Evolutionary conservation across 2,329 filamentous ascomycete genomes (phyloP), one percentile per base, ranked within the genome.

Genomic region (Gliomastix tumulicola): DNA sequence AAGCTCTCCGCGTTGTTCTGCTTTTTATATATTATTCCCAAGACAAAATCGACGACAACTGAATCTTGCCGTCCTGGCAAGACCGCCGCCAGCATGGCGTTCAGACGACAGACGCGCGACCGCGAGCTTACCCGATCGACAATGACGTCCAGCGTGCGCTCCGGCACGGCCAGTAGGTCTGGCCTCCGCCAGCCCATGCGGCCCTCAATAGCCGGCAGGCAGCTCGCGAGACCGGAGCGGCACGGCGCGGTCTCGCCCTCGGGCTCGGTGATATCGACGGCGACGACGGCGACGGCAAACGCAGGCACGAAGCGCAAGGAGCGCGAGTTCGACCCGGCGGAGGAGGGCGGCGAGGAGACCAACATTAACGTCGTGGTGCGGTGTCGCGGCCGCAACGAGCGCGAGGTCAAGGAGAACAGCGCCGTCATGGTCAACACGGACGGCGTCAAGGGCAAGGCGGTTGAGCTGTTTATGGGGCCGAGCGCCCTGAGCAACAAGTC

Each of bases 291-390:
- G 5, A 62, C n/a, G n/a, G n/a, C 74, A 19, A 69, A 71, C 33
- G 61, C 72, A 21, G 76, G 79, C 18, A 72, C 69, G 31, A 95
- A 96, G 68, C 81, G 89, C 52, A 95, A 95, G 60, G 86, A 92
- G 49, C 77, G 86, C 52, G 86, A 94, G 25, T 90, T 82, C 53
- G 89, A 90, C 31, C 60, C 74, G 6, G 79, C 74, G 6, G 79
- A 85, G 21, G 37, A 44, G 3, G 62, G 63, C 38, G 74, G 75
- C 35, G 82, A 89, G 49, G 88, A 94, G 60, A 97, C 90, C 7
- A 98, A 96, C 57, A 98, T 98, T 62, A 92, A 94, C 56, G 92
- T 98, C 32, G 89, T 97, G 22, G 94, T 98, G 40, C 77, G 92
- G 45, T 98, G 90, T 65, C 78, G 92, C 48, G 92, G 90, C 6